Evolutionary conservation across 768 basidiomycete species (phyloP), one percentile per base, ranked within the genome.

Genomic region (Mycena galericulata): DNA sequence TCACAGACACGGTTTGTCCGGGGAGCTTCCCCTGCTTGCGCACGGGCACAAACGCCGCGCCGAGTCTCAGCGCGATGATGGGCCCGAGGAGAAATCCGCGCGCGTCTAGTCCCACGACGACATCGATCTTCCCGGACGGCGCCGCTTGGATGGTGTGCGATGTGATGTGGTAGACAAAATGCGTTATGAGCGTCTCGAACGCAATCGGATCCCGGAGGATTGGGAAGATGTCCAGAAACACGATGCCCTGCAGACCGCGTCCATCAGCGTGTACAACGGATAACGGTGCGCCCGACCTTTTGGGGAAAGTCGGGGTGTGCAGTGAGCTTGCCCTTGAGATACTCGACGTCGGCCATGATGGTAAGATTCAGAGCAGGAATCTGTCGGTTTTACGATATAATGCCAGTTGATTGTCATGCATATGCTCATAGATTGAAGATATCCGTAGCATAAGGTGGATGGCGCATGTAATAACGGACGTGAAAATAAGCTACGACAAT

Each of bases 21-120:
- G 98, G 98, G n/a, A 99, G 86, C 79, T 99, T 99, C 6, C 96
- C 97, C 68, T 83, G 83, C 82, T 99, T 99, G 67, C 98, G 87
- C 36, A 99, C 96, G 2, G 98, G 97, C 4, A 98, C 96, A 72
- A 99, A 99, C 14, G 95, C 94, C 2, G 96, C 96, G 29, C 95
- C 94, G 29, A 99, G 83, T 65, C 97, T 86, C 75, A 95, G 81
- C 6, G 98, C 98, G 73, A 99, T 88, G 72, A 96, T 88, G 1
- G 98, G 98, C 1, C 97, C 98, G 12, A 99, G 80, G 56, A 99
- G 87, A 84, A 99, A 99, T 17, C 98, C 98, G 62, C 98, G 87
- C 26, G 97, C 97, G 79, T 99, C 98, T 47, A 99, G 87, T 34
- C 94, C 98, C 62, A 99, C 95, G 71, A 99, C 87, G 58, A 94